Base-by-base conservation (phyloP, 352 stramenopile genomes). In the Phytophthora ohioensis region DNA sequence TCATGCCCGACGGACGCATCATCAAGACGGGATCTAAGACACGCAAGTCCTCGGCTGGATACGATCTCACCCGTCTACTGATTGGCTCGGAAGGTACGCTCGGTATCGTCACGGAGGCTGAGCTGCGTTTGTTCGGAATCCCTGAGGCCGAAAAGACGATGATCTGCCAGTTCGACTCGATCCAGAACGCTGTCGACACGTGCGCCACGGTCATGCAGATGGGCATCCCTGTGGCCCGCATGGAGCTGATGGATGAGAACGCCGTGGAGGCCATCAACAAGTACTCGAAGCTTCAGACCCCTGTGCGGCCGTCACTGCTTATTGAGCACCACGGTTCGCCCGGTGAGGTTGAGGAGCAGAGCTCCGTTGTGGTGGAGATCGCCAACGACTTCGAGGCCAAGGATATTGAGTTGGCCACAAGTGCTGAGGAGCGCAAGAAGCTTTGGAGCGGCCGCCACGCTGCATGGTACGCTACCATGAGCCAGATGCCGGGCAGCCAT, bases 41-140 rank as follows among this genome's bases (percentile, higher is more conserved):
- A 10, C 85, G 97, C 58, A 99, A 99, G 82, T 98, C 91, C 13
- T 98, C 94, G 27, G 97, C 97, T n/a, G 97, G 97, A 3, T 99
- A 99, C 78, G 97, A 99, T 72, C 85, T 99, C 48, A 97, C 95
- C 0, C 84, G 87, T 7, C 76, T 99, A n/a, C 78, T 99, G 13
- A 97, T 98, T 59, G 97, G 97, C 5, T 98, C 91, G 15, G 97
- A 99, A 76, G 97, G 97, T 30, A 99, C 96, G 34, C 82, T 99
- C 6, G 97, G 85, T 0, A 84, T 99, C 48, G 87, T 99, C 43
- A 99, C 97, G 3, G 91, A 98, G 76, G 85, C 95, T 13, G 96
- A 97, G 49, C 76, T 99, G 15, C 95, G 94, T 62, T 76, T 99
- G 27, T 97, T 98, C 59, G 93, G 94, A 12, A 93, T 98, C 63